Evolutionary conservation across 148 eudicot genomes (phyloP), one percentile per base, ranked within the genome.

Genomic region (Rhododendron kiyosumense): DNA sequence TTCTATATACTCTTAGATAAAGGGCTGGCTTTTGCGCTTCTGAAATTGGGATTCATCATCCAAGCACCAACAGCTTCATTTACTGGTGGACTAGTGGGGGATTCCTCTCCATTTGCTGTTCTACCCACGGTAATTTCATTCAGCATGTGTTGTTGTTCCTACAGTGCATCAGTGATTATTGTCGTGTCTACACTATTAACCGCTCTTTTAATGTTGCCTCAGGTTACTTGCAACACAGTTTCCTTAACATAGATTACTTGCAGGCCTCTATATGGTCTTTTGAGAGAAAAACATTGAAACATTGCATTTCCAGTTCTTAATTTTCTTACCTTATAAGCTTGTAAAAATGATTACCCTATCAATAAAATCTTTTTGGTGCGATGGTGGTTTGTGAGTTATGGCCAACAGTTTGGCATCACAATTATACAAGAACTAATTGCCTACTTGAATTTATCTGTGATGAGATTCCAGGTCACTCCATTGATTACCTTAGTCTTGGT

Each of bases 21-120:
- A 86, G 74, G 88, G 24, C 90, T 97, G 38, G 91, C 98, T 78
- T 91, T 93, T 65, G 80, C 88, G 67, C 96, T 94, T 84, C 65
- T 87, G 82, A 94, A 89, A 85, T 34, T 90, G 86, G 99, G 99
- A 51, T 91, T 95, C 84, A 87, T 57, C 81, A 89, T 95, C 87
- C 93, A 85, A 88, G 85, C 91, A 81, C 96, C 98, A 38, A 83
- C 90, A 43, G 98, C 96, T 86, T 97, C 99, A 63, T 97, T 95
- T 91, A 97, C 98, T 43, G 96, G 98, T 86, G 99, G 98, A 67
- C 91, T 97, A 81, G 98, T 95, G 54, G 99, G 99, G n/a, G 98
- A 97, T 84, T 90, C 98, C 61, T 97, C 98, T 24, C 98, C 99
- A 71, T 95, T 97, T 86, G 91, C 98, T 80, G 89, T 97, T 28